Base-by-base conservation (phyloP, 306 rosid species). In the Gillenia trifoliata region DNA sequence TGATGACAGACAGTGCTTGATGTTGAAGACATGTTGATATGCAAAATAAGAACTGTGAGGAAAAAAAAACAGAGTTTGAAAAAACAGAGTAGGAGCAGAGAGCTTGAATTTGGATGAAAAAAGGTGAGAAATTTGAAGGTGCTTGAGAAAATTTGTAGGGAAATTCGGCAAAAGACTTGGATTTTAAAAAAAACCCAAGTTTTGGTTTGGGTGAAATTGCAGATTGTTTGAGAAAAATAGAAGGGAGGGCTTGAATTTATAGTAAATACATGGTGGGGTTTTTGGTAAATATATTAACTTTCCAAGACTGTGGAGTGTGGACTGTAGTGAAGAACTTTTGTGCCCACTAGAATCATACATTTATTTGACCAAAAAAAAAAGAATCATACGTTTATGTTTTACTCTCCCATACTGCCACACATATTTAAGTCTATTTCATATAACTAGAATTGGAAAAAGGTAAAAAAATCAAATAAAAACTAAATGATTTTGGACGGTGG, bases 191-290 rank as follows among this genome's bases (percentile, higher is more conserved):
- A 79, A 64, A 61, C 49, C 1, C 72, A 29, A 59, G 17, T 52
- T 72, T 60, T 49, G 61, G 34, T 70, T 87, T 65, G 23, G 26
- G 47, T 31, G 78, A 76, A 70, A 73, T 49, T 72, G 75, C 59
- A 54, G 69, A 76, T 40, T 25, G 71, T 75, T 91, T 73, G 77
- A 2, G 85, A 65, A 65, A 34, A 64, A 77, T 79, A 64, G 65
- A 30, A 64, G 77, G 62, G 80, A 49, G 80, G 82, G 65, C 59
- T 62, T 83, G 62, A 59, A 86, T 90, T 77, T 93, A 93, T 93
- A 89, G 89, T 79, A 81, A 4, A 74, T 82, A 73, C 43, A 28
- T 28, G 62, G 22, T 49, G 54, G 11, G 72, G 17, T 28, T 23
- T 61, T 60, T 30, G 34, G 78, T 47, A 47, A 45, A 45, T 45